Conservation (phyloP, 805 yeast species). For the Cyberlindnera maclurae region DNA sequence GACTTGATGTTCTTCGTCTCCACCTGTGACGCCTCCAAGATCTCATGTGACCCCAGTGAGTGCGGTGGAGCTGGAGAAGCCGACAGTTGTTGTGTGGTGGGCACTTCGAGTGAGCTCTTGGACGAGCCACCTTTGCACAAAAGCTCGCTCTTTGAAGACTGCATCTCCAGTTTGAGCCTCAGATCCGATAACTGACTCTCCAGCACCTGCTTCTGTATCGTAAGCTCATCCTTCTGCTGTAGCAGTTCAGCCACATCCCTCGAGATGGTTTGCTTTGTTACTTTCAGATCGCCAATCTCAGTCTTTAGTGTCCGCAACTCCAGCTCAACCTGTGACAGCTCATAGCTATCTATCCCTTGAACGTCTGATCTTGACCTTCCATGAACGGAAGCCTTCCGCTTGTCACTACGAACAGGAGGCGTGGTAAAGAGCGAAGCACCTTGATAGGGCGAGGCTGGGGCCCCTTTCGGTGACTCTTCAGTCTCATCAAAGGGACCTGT, state of each 20-base stretch:
- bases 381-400: slow-evolving; percentile 10
- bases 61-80: not conserved
- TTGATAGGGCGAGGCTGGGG: slow-evolving; percentile 12
- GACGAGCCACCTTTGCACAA: not conserved
- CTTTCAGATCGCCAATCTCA: slow-evolving; percentile 34
- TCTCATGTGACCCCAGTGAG: not conserved
- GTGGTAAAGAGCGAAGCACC: slow-evolving; percentile 23
- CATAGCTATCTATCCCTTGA: slow-evolving; percentile 13
- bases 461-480: not conserved
- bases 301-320: slow-evolving; percentile 33
- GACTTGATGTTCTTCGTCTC: slow-evolving; percentile 17
- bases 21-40: slow-evolving; percentile 5
- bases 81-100: slow-evolving; percentile 3
- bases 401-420: slow-evolving; percentile 20
- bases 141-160: too few species aligned
- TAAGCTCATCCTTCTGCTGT: slow-evolving; percentile 38
- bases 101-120: not conserved
- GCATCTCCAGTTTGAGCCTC: too few species aligned
- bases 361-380: slow-evolving; percentile 15
- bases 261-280: slow-evolving; percentile 35
- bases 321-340: slow-evolving; percentile 25
- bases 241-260: slow-evolving; percentile 48
- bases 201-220: slow-evolving; percentile 5
- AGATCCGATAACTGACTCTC: too few species aligned
- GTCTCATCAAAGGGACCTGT: slow-evolving; percentile 4